Evolutionary conservation across 345 rosid genomes (phyloP).

Genomic region (Crucihimalaya himalaica): DNA sequence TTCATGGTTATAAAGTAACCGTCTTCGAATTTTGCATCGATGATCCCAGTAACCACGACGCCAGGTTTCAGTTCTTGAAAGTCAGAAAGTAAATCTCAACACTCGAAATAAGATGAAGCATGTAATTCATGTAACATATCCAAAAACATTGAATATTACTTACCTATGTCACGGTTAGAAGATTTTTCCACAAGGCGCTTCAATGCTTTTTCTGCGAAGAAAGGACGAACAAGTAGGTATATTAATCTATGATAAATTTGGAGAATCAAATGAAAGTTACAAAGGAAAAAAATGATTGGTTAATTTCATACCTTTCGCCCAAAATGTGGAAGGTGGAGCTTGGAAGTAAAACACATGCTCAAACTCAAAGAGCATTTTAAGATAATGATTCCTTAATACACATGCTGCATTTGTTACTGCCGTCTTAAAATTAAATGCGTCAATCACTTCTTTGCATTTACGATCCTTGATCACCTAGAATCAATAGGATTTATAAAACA

Average conservation of each 20-base stretch:
- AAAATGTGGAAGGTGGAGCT: slow-evolving; percentile 40
- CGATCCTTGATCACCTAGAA: slow-evolving; percentile 66
- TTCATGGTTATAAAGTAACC: slow-evolving; percentile 68
- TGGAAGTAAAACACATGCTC: slow-evolving; percentile 72
- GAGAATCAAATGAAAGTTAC: not conserved
- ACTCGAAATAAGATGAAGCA: not conserved
- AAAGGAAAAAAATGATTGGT: not conserved
- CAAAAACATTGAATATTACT: not conserved
- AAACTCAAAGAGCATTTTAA: slow-evolving; percentile 62
- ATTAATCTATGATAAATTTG: not conserved
- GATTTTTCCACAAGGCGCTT: not conserved
- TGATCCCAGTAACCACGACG: slow-evolving; percentile 52
- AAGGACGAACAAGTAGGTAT: not conserved
- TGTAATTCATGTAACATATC: too few relatives aligned
- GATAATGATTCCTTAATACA: slow-evolving; percentile 64
- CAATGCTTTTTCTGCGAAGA: slow-evolving; percentile 4
- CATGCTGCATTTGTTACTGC: slow-evolving; percentile 75
- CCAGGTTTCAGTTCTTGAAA: slow-evolving; percentile 46
- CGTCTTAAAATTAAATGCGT: slow-evolving; percentile 59
- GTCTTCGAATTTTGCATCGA: slow-evolving; percentile 69
- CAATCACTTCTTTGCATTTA: slow-evolving; percentile 75
- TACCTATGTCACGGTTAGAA: not conserved
- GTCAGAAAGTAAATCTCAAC: slow-evolving; percentile 1
- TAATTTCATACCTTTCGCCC: slow-evolving; percentile 6
- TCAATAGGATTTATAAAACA: not conserved